Evolutionary conservation across 192 early-diverging fungal species (phyloP).

Genomic region (Coemansia sp.): DNA sequence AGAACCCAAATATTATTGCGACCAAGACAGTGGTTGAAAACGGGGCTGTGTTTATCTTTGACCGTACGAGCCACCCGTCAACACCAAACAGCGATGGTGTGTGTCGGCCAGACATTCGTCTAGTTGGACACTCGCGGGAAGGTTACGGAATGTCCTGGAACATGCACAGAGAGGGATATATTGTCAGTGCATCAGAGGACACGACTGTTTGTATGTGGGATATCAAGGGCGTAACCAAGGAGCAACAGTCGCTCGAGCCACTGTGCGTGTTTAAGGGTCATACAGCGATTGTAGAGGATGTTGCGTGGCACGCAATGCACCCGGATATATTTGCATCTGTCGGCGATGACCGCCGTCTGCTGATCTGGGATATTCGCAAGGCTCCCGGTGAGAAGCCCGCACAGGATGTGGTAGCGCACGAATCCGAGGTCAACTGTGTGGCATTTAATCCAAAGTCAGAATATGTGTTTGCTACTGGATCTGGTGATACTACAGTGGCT

Average conservation of each 20-base stretch:
- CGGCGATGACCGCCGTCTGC: conserved; percentile 89
- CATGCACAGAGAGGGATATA: conserved; percentile 68
- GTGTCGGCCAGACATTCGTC: conserved; percentile 82
- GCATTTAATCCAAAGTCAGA: conserved; percentile 91
- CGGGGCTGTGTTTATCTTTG: conserved; percentile 97
- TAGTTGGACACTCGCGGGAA: conserved; percentile 89
- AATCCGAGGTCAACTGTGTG: conserved; percentile 91
- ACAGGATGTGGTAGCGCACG: conserved; percentile 78
- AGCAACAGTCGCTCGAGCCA: conserved; percentile 74
- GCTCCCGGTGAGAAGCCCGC: conserved; percentile 61
- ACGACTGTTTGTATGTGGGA: conserved; percentile 92
- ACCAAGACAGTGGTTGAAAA: conserved; percentile 77
- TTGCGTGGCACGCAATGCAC: conserved; percentile 86
- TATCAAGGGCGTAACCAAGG: conserved; percentile 74
- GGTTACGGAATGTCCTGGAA: conserved; percentile 97
- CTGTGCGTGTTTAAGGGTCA: conserved; percentile 79
- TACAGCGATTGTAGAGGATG: conserved; percentile 93
- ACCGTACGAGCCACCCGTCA: conserved; percentile 84
- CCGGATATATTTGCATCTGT: conserved; percentile 93
- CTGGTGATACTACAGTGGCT: conserved; percentile 88
- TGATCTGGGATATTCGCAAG: conserved; percentile 95
- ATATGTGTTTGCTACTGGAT: conserved; percentile 88
- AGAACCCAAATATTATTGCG: conserved; percentile 94
- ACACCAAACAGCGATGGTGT: conserved; percentile 71
- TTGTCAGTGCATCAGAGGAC: conserved; percentile 92